Evolutionary conservation across 805 yeast genomes (phyloP).

Genomic region (Hanseniaspora lindneri): DNA sequence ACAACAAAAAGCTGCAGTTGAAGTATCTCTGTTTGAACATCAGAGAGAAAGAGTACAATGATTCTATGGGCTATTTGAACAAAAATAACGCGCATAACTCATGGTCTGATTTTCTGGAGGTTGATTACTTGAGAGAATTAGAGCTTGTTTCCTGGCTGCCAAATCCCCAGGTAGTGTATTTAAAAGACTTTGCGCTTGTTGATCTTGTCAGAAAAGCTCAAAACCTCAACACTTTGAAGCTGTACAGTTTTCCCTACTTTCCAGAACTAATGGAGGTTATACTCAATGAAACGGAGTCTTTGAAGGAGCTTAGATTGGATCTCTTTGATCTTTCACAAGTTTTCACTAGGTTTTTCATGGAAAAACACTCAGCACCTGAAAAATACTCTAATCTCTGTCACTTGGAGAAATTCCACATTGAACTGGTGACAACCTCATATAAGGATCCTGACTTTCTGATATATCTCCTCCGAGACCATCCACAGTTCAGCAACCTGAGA

Average conservation of each 20-base stretch:
- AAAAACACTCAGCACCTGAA: not conserved
- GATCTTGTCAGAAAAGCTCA: not conserved
- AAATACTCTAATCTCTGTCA: not conserved
- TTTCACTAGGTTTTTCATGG: constrained; percentile 4
- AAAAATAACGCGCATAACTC: not conserved
- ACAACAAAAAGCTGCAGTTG: not conserved
- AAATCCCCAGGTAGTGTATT: not conserved
- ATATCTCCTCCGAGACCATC: not conserved
- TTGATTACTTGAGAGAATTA: not conserved
- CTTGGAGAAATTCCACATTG: constrained; percentile 5
- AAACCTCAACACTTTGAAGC: not conserved
- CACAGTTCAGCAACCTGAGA: not conserved
- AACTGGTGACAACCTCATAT: constrained; percentile 2
- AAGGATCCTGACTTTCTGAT: constrained; percentile 12
- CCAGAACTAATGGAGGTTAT: not conserved
- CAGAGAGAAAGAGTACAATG: not conserved
- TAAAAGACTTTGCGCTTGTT: not conserved
- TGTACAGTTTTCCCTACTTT: constrained; percentile 14
- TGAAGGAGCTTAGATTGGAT: constrained; percentile 8
- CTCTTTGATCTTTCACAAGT: constrained; percentile 1
- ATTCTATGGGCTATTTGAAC: not conserved
- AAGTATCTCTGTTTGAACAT: constrained; percentile 7
- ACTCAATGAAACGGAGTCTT: not conserved
- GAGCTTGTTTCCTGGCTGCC: constrained; percentile 14
- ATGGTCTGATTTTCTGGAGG: constrained; percentile 6